Conservation (phyloP, 371 early-diverging fungal genomes). For the Blakeslea trispora region DNA sequence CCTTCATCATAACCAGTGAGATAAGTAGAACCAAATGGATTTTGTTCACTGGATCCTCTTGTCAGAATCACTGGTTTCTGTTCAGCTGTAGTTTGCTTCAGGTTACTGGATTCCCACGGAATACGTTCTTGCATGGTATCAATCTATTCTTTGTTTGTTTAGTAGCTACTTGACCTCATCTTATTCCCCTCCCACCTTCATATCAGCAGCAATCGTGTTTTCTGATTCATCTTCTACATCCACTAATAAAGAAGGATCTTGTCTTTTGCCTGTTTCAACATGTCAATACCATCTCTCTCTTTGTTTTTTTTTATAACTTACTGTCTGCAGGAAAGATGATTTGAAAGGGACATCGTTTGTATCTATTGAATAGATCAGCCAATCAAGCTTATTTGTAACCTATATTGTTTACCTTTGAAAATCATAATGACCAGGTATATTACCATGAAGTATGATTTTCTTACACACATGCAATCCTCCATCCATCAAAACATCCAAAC, state of each 20-base stretch:
- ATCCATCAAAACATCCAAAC: conserved; percentile 77
- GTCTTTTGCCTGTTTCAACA: conserved; percentile 8
- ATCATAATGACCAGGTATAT: conserved; percentile 74
- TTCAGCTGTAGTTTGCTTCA: conserved; percentile 30
- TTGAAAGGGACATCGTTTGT: conserved; percentile 60
- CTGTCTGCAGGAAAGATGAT: conserved; percentile 39
- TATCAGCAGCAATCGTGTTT: conserved; percentile 37
- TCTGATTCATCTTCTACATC: conserved; percentile 41
- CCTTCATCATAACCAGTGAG: conserved; percentile 67
- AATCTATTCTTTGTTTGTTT: conserved; percentile 26
- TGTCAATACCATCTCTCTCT: neutral
- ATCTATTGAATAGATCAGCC: no score
- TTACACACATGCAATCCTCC: conserved; percentile 67
- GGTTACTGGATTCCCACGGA: conserved; percentile 43
- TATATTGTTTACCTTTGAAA: conserved; percentile 65
- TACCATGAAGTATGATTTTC: conserved; percentile 77
- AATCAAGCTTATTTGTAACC: no score
- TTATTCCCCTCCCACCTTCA: no score
- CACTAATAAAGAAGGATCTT: conserved; percentile 26
- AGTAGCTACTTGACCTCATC: no score
- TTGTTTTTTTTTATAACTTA: conserved; percentile 2
- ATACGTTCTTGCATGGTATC: conserved; percentile 49
- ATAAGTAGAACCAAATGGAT: conserved; percentile 72
- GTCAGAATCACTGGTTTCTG: conserved; percentile 62
- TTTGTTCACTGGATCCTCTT: conserved; percentile 67